Percentiles rank a stretch among this genome's conserved stretches.
Evolutionary conservation across 2,329 filamentous ascomycete species (phyloP).

Genomic region (Talaromyces atroroseus): DNA sequence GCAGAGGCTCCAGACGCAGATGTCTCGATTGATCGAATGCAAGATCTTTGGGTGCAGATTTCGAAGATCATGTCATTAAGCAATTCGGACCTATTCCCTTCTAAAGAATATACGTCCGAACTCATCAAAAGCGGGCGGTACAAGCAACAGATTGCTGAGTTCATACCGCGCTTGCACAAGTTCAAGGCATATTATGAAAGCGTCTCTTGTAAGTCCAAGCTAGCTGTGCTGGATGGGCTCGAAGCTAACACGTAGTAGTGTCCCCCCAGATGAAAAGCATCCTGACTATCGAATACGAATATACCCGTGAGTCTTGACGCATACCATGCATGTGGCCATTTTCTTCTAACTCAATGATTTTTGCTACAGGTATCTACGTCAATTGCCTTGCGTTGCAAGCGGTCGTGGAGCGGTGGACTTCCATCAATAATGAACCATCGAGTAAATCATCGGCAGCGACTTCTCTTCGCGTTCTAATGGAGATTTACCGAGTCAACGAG

Average conservation of each 20-base stretch:
- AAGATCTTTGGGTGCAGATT: constrained; percentile 89
- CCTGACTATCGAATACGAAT: constrained; percentile 90
- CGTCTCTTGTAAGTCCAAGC: constrained; percentile 49
- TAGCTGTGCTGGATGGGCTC: background rate
- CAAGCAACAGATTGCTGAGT: constrained; percentile 71
- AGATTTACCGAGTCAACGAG: constrained; percentile 53
- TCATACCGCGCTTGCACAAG: constrained; percentile 68
- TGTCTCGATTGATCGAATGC: constrained; percentile 50
- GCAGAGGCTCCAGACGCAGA: constrained; percentile 27
- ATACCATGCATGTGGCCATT: background rate
- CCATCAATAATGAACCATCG: constrained; percentile 48
- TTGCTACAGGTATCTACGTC: constrained; percentile 60
- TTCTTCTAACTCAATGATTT: constrained; percentile 14
- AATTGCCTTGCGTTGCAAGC: constrained; percentile 92
- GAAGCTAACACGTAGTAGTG: constrained; percentile 34
- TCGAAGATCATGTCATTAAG: constrained; percentile 87
- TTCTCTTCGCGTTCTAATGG: constrained; percentile 37
- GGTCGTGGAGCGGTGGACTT: constrained; percentile 87
- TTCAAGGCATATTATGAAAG: constrained; percentile 80
- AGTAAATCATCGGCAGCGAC: constrained; percentile 26
- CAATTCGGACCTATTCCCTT: constrained; percentile 83
- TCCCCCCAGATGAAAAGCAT: constrained; percentile 63
- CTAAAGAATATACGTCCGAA: constrained; percentile 78
- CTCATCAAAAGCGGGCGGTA: constrained; percentile 85
- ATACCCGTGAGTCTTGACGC: constrained; percentile 58